These are phyloP conservation scores for Cladosporium sp. DNA, from an alignment of 2,329 filamentous ascomycete species.

Conservation along the genomic window DNA sequence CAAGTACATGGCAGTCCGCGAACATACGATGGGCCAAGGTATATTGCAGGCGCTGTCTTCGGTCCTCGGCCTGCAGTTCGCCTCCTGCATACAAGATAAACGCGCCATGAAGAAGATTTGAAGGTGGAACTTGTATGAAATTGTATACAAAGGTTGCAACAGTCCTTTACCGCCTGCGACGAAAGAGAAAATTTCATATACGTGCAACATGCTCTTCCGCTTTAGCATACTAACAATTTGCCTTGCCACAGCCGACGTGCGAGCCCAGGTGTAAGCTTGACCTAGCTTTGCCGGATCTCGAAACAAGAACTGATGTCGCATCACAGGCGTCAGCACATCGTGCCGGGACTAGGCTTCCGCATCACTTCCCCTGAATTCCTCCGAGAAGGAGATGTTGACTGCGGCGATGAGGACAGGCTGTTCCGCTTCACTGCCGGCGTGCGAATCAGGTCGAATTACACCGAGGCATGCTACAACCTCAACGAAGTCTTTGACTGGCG, in stretches of 20 bases:
- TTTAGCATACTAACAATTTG: not conserved
- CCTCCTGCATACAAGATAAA: too few relatives aligned
- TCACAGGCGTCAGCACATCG: not conserved
- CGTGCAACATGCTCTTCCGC: too few relatives aligned
- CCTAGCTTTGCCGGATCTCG: not conserved
- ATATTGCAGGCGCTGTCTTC: too few relatives aligned
- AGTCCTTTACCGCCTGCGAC: too few relatives aligned
- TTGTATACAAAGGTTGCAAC: too few relatives aligned
- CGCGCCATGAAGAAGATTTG: too few relatives aligned
- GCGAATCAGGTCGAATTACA: not conserved
- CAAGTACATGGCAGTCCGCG: too few relatives aligned
- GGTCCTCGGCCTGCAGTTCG: too few relatives aligned
- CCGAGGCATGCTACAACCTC: constrained; percentile 1
- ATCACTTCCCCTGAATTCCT: not conserved
- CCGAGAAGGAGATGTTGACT: not conserved
- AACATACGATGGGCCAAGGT: too few relatives aligned
- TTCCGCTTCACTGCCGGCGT: not conserved
- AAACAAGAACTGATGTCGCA: not conserved
- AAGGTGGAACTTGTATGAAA: too few relatives aligned
- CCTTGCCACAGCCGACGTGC: not conserved
- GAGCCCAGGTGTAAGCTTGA: not conserved
- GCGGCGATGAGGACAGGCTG: not conserved
- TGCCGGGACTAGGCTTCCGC: not conserved
- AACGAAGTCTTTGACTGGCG: not conserved
- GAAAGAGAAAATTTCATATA: too few relatives aligned